phyloP scores from a whole-genome alignment of 1,139 yeast species.

The Scheffersomyces titani region DNA sequence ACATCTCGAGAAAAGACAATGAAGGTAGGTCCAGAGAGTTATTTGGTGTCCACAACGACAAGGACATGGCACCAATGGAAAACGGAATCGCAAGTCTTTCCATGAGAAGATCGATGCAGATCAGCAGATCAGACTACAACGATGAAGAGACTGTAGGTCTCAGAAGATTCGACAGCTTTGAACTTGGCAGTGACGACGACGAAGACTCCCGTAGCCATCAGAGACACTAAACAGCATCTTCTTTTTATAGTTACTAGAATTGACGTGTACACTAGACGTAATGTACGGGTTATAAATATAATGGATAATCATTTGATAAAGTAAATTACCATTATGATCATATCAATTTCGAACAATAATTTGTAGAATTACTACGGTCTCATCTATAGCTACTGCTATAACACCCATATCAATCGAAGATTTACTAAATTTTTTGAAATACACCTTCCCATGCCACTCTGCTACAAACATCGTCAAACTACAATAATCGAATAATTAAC shows the following conservation, averaged over 20 bases:
- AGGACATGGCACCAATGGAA: constrained; percentile 71
- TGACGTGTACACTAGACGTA: background rate
- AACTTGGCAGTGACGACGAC: constrained; percentile 49
- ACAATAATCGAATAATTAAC: background rate
- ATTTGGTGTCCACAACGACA: constrained; percentile 59
- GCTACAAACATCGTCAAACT: no score
- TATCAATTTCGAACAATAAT: no score
- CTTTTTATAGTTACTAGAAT: background rate
- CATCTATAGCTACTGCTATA: no score
- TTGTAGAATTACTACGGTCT: no score
- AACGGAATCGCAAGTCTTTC: constrained; percentile 77
- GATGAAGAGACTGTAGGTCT: constrained; percentile 58
- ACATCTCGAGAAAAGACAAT: constrained; percentile 71
- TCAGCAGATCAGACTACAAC: constrained; percentile 49
- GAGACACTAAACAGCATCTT: background rate
- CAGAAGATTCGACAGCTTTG: constrained; percentile 65
- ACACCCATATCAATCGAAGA: no score
- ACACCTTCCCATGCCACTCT: no score
- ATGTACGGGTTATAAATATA: background rate
- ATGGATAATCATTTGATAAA: no score
- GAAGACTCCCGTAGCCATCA: constrained; percentile 7
- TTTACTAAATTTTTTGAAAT: no score
- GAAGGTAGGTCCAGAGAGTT: constrained; percentile 58
- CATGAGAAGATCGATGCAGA: constrained; percentile 67
- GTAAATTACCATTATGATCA: no score